A percentile compares a stretch with the other conserved stretches of the same genome.
phyloP scores from a whole-genome alignment of 768 basidiomycete genomes.

The Cantharellus cinnabarinus region DNA sequence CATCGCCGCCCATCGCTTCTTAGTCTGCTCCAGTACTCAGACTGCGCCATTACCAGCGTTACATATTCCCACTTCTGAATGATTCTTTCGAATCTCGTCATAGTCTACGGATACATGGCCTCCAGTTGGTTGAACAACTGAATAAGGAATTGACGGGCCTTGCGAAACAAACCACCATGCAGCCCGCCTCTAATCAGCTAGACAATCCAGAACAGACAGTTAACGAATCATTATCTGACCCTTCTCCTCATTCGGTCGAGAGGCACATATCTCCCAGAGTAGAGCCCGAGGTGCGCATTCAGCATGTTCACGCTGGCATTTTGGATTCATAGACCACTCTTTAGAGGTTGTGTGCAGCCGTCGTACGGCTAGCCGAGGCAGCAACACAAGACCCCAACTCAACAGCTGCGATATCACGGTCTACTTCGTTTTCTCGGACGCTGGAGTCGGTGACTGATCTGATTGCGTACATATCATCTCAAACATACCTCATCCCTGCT shows the following conservation, averaged over 20 bases:
- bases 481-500: not conserved
- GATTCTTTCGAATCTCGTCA: constrained; percentile 3
- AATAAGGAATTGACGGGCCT: not conserved
- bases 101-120: constrained; percentile 2
- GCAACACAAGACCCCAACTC: not conserved
- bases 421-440: not conserved
- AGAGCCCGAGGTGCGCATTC: not conserved
- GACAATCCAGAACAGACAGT: not conserved
- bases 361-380: not conserved
- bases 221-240: not conserved
- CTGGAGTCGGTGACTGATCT: constrained; percentile 2
- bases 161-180: not conserved
- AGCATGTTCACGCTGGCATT: not conserved
- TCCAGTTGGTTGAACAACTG: not conserved
- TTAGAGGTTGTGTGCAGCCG: not conserved
- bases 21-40: not conserved
- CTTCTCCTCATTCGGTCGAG: not conserved
- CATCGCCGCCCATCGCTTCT: not conserved
- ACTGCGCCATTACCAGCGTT: not conserved
- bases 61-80: constrained; percentile 2
- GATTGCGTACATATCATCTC: constrained; percentile 6
- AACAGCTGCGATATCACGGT: not conserved
- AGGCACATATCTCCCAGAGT: not conserved
- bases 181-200: not conserved
- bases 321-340: not conserved